Percentiles rank a stretch among this genome's conserved stretches.
phyloP scores from a whole-genome alignment of 2,329 filamentous ascomycete species.

The Colletotrichum plurivorum region DNA sequence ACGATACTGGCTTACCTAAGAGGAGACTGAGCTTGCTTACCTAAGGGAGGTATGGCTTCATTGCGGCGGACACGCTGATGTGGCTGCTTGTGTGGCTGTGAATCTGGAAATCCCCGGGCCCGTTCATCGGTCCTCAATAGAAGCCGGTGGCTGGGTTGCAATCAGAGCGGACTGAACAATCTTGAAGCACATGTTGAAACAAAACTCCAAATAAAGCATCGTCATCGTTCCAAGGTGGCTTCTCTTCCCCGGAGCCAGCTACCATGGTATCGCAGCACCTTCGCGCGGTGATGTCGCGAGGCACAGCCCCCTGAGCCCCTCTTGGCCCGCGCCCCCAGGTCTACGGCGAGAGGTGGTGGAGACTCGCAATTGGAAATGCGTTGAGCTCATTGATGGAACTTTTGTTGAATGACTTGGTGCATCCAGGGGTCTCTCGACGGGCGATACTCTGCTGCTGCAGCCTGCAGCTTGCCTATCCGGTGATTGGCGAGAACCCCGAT shows the following conservation, averaged over 20 bases:
- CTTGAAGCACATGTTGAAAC: too few species aligned
- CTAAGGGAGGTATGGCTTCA: too few species aligned
- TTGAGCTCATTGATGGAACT: conserved; percentile 38
- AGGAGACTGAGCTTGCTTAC: too few species aligned
- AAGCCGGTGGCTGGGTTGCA: too few species aligned
- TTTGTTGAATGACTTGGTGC: conserved; percentile 19
- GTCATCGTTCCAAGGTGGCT: not conserved
- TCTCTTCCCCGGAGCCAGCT: not conserved
- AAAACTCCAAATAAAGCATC: not conserved
- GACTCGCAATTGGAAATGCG: conserved; percentile 13
- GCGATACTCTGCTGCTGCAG: too few species aligned
- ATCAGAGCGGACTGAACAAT: too few species aligned
- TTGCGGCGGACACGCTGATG: too few species aligned
- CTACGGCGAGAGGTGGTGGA: conserved; percentile 5
- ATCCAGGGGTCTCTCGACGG: not conserved
- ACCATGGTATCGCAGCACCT: not conserved
- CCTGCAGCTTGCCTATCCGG: not conserved
- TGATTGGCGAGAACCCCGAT: not conserved
- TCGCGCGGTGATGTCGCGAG: conserved; percentile 11
- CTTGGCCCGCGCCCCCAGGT: not conserved
- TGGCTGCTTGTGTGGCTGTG: too few species aligned
- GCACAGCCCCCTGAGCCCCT: not conserved
- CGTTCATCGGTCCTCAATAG: too few species aligned
- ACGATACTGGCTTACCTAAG: too few species aligned
- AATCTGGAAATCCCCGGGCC: too few species aligned